Percentiles rank a stretch among this genome's conserved stretches.
Evolutionary conservation across 108 stramenopile species (phyloP).

Genomic region (Epithemia pelagica): DNA sequence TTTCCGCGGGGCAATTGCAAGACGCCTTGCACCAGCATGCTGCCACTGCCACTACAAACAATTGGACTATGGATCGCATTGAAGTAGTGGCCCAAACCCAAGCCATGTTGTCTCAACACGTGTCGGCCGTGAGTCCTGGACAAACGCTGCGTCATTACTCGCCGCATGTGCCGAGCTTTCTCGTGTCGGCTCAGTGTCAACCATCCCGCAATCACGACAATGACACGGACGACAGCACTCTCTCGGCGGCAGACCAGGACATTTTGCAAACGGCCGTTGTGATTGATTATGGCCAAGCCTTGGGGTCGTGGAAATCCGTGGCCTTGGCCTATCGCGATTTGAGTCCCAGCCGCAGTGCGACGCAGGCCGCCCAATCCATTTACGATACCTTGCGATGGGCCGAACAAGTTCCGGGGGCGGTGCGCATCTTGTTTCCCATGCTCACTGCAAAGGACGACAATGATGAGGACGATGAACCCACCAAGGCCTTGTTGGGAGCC

Average conservation of each 20-base stretch:
- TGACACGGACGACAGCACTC: slow-evolving; percentile 1
- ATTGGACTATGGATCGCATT: slow-evolving; percentile 20
- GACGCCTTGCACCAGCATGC: slow-evolving; percentile 31
- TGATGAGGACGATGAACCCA: slow-evolving; percentile 13
- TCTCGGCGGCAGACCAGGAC: slow-evolving; percentile 23
- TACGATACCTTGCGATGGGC: slow-evolving; percentile 88
- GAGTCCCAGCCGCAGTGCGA: slow-evolving; percentile 45
- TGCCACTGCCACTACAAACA: slow-evolving; percentile 12
- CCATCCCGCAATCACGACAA: not conserved
- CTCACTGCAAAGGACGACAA: slow-evolving; percentile 13
- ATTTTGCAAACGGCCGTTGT: slow-evolving; percentile 50
- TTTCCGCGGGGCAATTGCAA: slow-evolving; percentile 43
- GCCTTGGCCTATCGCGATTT: slow-evolving; percentile 80
- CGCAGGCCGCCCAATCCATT: slow-evolving; percentile 55
- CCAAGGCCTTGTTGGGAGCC: slow-evolving; percentile 59
- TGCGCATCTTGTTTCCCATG: slow-evolving; percentile 64
- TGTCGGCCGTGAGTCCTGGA: slow-evolving; percentile 81
- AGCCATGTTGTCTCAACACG: slow-evolving; percentile 39
- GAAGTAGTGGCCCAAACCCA: slow-evolving; percentile 27
- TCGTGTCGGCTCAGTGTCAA: slow-evolving; percentile 29
- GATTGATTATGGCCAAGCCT: slow-evolving; percentile 76
- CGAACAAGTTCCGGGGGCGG: slow-evolving; percentile 58
- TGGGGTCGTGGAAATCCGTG: slow-evolving; percentile 36
- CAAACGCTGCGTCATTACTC: slow-evolving; percentile 95
- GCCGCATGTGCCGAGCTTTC: slow-evolving; percentile 82